These are phyloP conservation scores for Solanum clarkiae DNA, from an alignment of 257 asterid genomes.

Conservation along the genomic window DNA sequence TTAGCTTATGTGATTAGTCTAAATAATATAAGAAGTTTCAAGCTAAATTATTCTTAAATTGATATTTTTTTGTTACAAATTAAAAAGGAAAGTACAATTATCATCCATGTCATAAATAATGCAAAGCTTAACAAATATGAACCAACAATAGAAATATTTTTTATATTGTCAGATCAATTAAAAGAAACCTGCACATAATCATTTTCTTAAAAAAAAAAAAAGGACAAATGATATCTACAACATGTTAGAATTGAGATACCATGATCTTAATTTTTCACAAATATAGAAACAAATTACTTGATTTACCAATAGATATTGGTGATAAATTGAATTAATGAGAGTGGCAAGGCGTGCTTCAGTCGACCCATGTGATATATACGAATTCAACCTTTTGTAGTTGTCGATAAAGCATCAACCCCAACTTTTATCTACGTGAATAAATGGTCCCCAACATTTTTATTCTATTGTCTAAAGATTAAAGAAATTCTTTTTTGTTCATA, in stretches of 20 bases:
- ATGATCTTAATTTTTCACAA: neutral
- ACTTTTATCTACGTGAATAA: slow-evolving; percentile 23
- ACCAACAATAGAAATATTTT: neutral
- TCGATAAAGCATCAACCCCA: slow-evolving; percentile 46
- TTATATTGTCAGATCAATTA: neutral
- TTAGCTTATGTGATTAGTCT: neutral
- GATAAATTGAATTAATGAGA: neutral
- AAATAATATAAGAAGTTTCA: too few relatives aligned
- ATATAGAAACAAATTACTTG: neutral
- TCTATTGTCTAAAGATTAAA: neutral
- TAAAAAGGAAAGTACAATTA: too few relatives aligned
- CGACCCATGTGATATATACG: slow-evolving; percentile 33
- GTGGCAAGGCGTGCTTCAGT: slow-evolving; percentile 7
- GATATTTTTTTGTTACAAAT: too few relatives aligned
- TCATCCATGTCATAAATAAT: neutral
- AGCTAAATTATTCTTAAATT: too few relatives aligned
- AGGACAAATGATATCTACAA: neutral
- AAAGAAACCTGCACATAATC: neutral
- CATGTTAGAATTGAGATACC: neutral
- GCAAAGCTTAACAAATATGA: neutral
- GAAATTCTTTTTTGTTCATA: neutral
- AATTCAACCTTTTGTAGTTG: slow-evolving; percentile 40
- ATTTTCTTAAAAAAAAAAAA: too few relatives aligned
- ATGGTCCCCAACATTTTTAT: slow-evolving; percentile 33
- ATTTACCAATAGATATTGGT: neutral